Base-by-base conservation (phyloP, 2,329 filamentous ascomycete species). In the Colletotrichum agaves region DNA sequence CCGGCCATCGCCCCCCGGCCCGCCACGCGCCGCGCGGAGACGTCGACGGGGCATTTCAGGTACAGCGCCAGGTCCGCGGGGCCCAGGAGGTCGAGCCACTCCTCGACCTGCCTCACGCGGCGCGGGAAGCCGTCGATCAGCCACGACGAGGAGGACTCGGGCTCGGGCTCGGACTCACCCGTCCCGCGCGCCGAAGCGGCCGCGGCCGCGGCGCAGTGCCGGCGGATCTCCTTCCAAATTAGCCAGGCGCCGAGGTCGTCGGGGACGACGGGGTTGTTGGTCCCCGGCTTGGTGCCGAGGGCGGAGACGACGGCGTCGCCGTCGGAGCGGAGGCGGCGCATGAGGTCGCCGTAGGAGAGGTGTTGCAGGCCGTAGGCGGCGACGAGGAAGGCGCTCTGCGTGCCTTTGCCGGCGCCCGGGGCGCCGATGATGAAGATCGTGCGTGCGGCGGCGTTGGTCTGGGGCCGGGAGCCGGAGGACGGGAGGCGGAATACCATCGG, bases 361-460 rank as follows among this genome's bases (percentile, higher is more conserved):
- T 56, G 53, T 17, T 10, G 35, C 19, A 56, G 4, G 35, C 53
- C 53, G 21, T 23, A 56, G 21, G 8, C 35, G 17, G 41, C 21
- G 19, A 56, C 53, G 2, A 56, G 37, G 37, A 56, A 56, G 1
- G 17, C 21, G 53, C 53, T 56, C 21, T 56, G 53, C 0, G 53
- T 43, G 13, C 37, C 53, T 27, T 56, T 56, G 1, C 53, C 53
- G 2, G 53, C 7, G 12, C 53, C 53, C 13, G 53, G 53, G 2
- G 53, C 21, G 11, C 53, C 53, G 53, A 56, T 56, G 19, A 56
- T 56, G 53, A 56, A 56, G 53, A 56, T 27, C 12, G 23, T 47
- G 44, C 21, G 3, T 10, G 44, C 8, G 6, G 21, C n/a, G 12
- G 13, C 17, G 3, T 6, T n/a, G 3, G 44, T 12, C n/a, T 27